phyloP scores from a whole-genome alignment of 305 asterid genomes.

The Andrographis paniculata region DNA sequence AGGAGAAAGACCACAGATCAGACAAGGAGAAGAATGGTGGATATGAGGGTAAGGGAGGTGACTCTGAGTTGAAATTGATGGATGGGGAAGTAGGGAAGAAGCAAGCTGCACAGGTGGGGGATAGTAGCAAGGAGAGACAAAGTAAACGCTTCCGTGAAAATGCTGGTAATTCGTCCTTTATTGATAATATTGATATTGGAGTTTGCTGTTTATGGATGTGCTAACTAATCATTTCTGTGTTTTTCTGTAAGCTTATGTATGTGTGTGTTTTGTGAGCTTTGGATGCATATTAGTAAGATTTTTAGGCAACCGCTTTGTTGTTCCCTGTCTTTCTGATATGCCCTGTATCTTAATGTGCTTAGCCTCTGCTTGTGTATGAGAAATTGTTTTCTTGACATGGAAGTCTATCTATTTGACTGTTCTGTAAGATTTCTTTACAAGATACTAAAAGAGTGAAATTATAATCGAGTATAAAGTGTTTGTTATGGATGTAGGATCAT shows the following conservation, averaged over 20 bases:
- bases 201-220: constrained; percentile 7
- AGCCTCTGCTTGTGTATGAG: constrained; percentile 1
- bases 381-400: constrained; percentile 5
- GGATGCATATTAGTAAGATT: background rate
- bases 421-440: background rate
- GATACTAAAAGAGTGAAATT: too few relatives aligned
- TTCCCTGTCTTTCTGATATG: too few relatives aligned
- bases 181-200: constrained; percentile 17
- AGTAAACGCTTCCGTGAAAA: constrained; percentile 60
- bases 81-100: constrained; percentile 49
- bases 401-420: constrained; percentile 1
- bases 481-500: background rate
- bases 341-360: background rate
- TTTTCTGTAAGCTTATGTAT: constrained; percentile 7
- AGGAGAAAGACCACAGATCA: constrained; percentile 66
- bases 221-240: constrained; percentile 10
- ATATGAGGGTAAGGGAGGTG: constrained; percentile 50
- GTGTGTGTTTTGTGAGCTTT: background rate
- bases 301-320: background rate
- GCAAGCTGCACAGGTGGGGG: constrained; percentile 40
- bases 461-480: too few relatives aligned
- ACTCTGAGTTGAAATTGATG: constrained; percentile 29
- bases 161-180: constrained; percentile 64
- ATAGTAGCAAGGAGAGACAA: constrained; percentile 49
- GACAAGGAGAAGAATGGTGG: constrained; percentile 68